Evolutionary conservation across 805 yeast species (phyloP), one percentile per base, ranked within the genome.

Genomic region (Candida nitratophila): DNA sequence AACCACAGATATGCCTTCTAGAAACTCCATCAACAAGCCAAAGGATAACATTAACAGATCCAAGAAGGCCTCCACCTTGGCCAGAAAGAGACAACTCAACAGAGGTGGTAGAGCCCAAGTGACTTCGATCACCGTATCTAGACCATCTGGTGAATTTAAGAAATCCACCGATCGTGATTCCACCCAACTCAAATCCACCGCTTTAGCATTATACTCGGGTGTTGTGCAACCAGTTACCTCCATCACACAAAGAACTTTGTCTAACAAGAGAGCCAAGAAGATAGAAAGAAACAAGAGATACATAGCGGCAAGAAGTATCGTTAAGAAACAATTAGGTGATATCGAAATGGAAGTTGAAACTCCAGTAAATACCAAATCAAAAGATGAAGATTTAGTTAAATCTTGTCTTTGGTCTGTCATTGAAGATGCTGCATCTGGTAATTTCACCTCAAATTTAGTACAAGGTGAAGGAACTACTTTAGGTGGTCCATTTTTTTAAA

Each of bases 21-120:
- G 76, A 65, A 87, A 86, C 70, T 77, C 88, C 37, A 72, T 87
- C 51, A 89, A 88, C 64, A 86, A 81, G 64, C 95, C 93, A 40
- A 83, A 81, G 60, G 76, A 74, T 52, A 73, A 75, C 48, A 63
- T 77, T 33, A 68, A 64, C 49, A 67, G 78, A 43, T 70, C 71
- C 47, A 70, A 71, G 42, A 81, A 76, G 61, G 70, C 75, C 38
- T 61, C 69, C 30, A 57, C 73, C 35, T 62, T 79, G 27, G 75
- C 78, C 21, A 72, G 69, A 54, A 80, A 74, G 59, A 72, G 87
- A 63, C n/a, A 9, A 19, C 10, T n/a, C n/a, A 19, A 19, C 12
- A 34, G 70, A 16, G 68, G 71, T 26, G 37, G 24, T 24, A 37
- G 39, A 19, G 30, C 42, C 35, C 39, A 40, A 44, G 47, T 42